Conservation (phyloP, 2,329 filamentous ascomycete species). For the Elsinoe necatrix region DNA sequence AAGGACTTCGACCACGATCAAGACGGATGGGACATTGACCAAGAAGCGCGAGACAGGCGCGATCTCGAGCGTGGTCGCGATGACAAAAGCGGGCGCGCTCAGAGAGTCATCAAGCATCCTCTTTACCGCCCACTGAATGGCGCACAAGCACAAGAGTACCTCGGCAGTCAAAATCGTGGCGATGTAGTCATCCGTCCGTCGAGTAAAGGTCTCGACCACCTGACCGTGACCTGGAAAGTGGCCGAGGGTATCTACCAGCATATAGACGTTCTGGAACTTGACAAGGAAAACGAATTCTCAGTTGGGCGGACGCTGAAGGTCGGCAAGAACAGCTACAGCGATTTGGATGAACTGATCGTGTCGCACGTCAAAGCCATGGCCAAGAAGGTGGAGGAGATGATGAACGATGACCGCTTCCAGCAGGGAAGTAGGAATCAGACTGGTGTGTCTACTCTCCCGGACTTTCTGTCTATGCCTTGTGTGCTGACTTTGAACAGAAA, state of each 20-base stretch:
- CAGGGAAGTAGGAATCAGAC: conserved; percentile 69
- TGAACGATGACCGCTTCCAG: conserved; percentile 89
- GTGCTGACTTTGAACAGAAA: conserved; percentile 50
- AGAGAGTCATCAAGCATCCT: conserved; percentile 95
- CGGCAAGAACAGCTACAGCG: conserved; percentile 83
- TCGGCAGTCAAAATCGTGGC: conserved; percentile 75
- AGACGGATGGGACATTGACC: conserved; percentile 68
- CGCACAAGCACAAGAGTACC: conserved; percentile 83
- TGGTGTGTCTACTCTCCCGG: conserved; percentile 55
- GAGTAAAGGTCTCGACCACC: conserved; percentile 88
- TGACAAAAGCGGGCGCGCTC: conserved; percentile 71
- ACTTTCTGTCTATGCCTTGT: no score
- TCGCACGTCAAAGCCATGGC: conserved; percentile 97
- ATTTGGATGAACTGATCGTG: conserved; percentile 95
- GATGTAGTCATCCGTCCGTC: conserved; percentile 94
- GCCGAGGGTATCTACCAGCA: conserved; percentile 95
- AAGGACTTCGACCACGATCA: conserved; percentile 62
- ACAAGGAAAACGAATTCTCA: conserved; percentile 95
- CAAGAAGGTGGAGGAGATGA: conserved; percentile 93
- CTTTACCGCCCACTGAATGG: conserved; percentile 92
- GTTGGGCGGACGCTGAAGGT: conserved; percentile 81
- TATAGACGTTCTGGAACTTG: conserved; percentile 90
- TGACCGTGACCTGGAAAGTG: conserved; percentile 97
- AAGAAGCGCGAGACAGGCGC: conserved; percentile 62
- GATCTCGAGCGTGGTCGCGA: conserved; percentile 83